A percentile compares a stretch with the other conserved stretches of the same genome.
phyloP scores from a whole-genome alignment of 768 basidiomycete genomes.

The Leccinum subtestaceum region DNA sequence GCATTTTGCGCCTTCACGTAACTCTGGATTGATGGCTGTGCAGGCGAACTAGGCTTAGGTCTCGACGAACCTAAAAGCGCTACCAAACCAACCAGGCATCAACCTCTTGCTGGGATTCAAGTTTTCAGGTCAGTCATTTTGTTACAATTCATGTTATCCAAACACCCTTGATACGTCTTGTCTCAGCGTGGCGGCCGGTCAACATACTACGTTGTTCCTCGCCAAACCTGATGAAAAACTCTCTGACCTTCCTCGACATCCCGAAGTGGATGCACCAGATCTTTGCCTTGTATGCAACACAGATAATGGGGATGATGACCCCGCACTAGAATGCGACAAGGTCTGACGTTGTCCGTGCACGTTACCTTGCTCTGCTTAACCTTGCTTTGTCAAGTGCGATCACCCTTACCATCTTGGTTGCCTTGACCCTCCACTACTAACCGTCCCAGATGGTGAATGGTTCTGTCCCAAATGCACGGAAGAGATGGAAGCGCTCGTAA shows the following conservation, averaged over 20 bases:
- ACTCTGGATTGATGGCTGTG: background rate
- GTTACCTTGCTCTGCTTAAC: constrained; percentile 2
- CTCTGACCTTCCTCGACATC: constrained; percentile 79
- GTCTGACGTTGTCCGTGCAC: constrained; percentile 34
- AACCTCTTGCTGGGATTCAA: constrained; percentile 73
- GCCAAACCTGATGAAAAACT: constrained; percentile 71
- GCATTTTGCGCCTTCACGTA: background rate
- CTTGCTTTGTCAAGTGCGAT: constrained; percentile 63
- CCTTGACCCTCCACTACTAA: constrained; percentile 70
- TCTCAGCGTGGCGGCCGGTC: constrained; percentile 75
- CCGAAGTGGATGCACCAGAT: constrained; percentile 67
- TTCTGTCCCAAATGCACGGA: constrained; percentile 77
- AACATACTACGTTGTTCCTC: constrained; percentile 83
- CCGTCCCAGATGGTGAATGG: constrained; percentile 88
- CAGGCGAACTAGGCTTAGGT: constrained; percentile 80
- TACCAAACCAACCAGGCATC: constrained; percentile 73
- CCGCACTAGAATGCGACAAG: constrained; percentile 89
- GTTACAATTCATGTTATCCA: background rate
- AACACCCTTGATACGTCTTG: background rate
- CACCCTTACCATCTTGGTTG: constrained; percentile 83
- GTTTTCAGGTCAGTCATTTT: constrained; percentile 60
- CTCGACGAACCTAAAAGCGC: constrained; percentile 81
- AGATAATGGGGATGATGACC: constrained; percentile 69
- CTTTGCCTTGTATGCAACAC: constrained; percentile 69
- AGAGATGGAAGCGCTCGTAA: constrained; percentile 49